Percentiles rank a stretch among this genome's conserved stretches.
Conservation (phyloP, 495 filamentous ascomycete species). For the Podospora bellae-mahoneyi region DNA sequence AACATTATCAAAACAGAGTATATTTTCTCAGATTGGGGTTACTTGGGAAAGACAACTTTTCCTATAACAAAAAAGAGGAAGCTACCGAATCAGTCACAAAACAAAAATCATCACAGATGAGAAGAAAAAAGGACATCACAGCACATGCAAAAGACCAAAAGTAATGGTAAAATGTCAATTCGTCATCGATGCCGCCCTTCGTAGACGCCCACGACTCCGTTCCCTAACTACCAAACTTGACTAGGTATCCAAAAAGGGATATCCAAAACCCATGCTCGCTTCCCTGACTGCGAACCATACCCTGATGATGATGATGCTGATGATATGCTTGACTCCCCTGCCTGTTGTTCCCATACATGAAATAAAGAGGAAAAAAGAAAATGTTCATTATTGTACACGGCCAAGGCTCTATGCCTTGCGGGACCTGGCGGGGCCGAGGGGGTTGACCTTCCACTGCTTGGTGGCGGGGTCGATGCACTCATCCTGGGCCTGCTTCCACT, state of each 20-base stretch:
- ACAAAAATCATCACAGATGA: too few relatives aligned
- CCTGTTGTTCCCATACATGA: neutral
- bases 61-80: too few relatives aligned
- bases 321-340: neutral
- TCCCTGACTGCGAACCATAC: neutral
- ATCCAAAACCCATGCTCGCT: neutral
- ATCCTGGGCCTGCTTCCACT: slow-evolving; percentile 38
- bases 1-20: too few relatives aligned
- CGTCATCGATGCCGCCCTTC: neutral
- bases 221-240: neutral
- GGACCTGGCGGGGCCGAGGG: slow-evolving; percentile 14
- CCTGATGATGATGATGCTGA: slow-evolving; percentile 3
- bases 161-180: neutral
- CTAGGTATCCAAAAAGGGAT: neutral
- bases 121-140: neutral
- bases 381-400: neutral
- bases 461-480: slow-evolving; percentile 34
- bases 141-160: neutral
- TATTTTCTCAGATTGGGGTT: too few relatives aligned
- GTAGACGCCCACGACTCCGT: neutral
- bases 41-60: too few relatives aligned
- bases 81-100: too few relatives aligned
- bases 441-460: slow-evolving; percentile 30
- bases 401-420: slow-evolving; percentile 19
- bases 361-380: slow-evolving; percentile 4